A percentile compares a stretch with the other conserved stretches of the same genome.
Conservation (phyloP, 129 eudicot species). For the Saposhnikovia divaricata region DNA sequence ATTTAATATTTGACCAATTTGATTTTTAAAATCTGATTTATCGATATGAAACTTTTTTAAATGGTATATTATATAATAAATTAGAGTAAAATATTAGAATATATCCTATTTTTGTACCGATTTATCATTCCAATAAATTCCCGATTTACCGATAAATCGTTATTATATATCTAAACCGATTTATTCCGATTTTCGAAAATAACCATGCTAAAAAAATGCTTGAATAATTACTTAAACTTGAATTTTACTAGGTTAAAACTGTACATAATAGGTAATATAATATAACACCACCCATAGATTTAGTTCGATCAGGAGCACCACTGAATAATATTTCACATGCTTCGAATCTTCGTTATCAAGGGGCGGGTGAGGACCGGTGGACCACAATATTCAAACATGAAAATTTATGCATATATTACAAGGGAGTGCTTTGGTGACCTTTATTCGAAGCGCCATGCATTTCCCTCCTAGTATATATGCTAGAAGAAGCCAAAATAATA, state of each 20-base stretch:
- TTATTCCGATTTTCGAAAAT: no score
- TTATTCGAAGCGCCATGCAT: slow-evolving; percentile 2
- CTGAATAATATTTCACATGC: background rate
- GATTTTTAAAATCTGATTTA: no score
- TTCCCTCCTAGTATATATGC: slow-evolving; percentile 5
- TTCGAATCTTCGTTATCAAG: background rate
- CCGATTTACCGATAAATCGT: no score
- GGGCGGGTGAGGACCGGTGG: background rate
- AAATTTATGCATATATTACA: background rate
- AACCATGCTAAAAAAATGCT: no score
- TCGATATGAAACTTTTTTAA: no score
- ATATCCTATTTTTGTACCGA: no score
- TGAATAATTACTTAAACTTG: no score
- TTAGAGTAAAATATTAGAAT: no score
- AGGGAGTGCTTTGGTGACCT: background rate
- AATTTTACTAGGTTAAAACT: background rate
- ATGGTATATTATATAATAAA: no score
- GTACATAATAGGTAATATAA: background rate
- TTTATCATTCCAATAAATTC: no score
- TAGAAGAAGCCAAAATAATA: background rate
- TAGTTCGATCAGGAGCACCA: background rate
- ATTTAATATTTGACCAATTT: no score
- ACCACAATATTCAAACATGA: background rate
- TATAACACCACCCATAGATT: background rate
- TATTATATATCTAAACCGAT: no score